phyloP scores from a whole-genome alignment of 164 flowering plant genomes.

The Aristolochia fimbriata region DNA sequence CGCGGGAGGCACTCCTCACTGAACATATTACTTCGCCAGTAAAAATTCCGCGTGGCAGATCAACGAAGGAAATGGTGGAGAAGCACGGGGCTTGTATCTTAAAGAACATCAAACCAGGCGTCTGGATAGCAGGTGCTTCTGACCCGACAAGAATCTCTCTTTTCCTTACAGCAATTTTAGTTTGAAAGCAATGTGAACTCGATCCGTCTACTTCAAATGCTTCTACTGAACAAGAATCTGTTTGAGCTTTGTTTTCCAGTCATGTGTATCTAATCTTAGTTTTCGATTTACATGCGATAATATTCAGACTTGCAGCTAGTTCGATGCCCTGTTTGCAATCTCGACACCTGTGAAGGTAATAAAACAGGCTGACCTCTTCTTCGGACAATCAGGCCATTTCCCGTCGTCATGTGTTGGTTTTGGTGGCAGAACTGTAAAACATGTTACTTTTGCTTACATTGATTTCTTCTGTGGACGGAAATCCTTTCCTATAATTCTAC shows the following conservation, averaged over 20 bases:
- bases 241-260: background rate
- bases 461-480: no score
- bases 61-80: constrained; percentile 36
- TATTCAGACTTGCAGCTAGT: constrained; percentile 83
- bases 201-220: background rate
- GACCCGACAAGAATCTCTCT: background rate
- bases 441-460: no score
- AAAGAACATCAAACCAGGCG: constrained; percentile 55
- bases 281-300: background rate
- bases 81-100: constrained; percentile 42
- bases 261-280: background rate
- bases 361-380: background rate
- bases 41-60: constrained; percentile 23
- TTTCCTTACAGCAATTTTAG: background rate
- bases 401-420: no score
- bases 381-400: no score
- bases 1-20: constrained; percentile 43
- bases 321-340: constrained; percentile 94
- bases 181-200: background rate
- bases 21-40: constrained; percentile 35
- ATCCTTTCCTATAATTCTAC: background rate
- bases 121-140: constrained; percentile 77
- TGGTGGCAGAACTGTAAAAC: no score
- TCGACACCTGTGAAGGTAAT: constrained; percentile 75
- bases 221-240: background rate